Percentiles rank a stretch among this genome's conserved stretches.
Conservation (phyloP, 768 basidiomycete species). For the Sporobolomyces roseus region DNA sequence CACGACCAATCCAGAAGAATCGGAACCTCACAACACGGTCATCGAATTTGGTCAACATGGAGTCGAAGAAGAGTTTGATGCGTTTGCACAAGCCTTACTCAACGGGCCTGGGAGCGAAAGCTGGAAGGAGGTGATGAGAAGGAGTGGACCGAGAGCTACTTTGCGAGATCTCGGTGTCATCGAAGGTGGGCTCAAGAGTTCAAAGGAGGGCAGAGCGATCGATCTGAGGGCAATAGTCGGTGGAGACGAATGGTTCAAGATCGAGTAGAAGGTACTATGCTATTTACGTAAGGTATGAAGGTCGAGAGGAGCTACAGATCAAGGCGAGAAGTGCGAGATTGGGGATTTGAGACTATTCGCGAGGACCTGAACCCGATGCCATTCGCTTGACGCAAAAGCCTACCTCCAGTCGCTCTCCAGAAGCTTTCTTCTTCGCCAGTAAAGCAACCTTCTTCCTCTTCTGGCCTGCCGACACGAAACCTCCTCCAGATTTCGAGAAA, state of each 20-base stretch:
- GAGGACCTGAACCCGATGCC: too few relatives aligned
- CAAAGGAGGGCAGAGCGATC: slow-evolving; percentile 60
- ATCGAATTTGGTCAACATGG: slow-evolving; percentile 61
- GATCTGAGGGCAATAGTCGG: slow-evolving; percentile 54
- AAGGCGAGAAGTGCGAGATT: too few relatives aligned
- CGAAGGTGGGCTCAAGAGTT: slow-evolving; percentile 62
- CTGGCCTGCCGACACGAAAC: too few relatives aligned
- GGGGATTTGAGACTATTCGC: too few relatives aligned
- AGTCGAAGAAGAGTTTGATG: slow-evolving; percentile 45
- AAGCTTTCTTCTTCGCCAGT: too few relatives aligned
- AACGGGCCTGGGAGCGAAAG: slow-evolving; percentile 55
- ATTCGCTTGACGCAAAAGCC: too few relatives aligned
- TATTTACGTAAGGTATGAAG: too few relatives aligned
- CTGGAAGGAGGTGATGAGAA: slow-evolving; percentile 10
- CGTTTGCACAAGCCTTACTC: slow-evolving; percentile 54
- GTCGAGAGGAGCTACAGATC: too few relatives aligned
- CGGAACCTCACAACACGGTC: slow-evolving; percentile 52
- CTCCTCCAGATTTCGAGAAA: too few relatives aligned
- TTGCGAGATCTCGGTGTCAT: slow-evolving; percentile 74
- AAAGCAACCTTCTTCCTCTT: too few relatives aligned
- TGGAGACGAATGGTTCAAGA: slow-evolving; percentile 11
- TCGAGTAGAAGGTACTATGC: neutral
- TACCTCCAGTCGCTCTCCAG: too few relatives aligned
- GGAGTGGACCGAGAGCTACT: slow-evolving; percentile 63
- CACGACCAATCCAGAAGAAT: slow-evolving; percentile 28